phyloP scores from a whole-genome alignment of 441 rosid genomes.

The Lepidium campestre region DNA sequence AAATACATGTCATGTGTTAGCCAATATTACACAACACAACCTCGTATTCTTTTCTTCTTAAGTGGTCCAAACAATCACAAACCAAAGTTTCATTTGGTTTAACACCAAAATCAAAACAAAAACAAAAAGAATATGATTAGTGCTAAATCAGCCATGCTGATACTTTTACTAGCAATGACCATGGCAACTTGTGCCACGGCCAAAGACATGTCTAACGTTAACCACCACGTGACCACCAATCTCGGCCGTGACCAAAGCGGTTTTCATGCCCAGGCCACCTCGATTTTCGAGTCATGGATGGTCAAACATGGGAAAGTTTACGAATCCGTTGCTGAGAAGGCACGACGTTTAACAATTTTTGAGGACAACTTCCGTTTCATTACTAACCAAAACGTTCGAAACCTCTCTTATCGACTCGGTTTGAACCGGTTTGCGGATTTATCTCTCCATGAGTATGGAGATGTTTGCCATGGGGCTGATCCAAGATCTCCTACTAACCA shows the following conservation, averaged over 20 bases:
- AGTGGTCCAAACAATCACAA: too few species aligned
- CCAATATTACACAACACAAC: neutral
- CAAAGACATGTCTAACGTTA: constrained; percentile 32
- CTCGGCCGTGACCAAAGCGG: neutral
- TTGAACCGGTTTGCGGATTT: constrained; percentile 40
- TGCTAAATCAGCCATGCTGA: neutral
- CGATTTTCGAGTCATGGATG: constrained; percentile 35
- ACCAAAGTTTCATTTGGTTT: too few species aligned
- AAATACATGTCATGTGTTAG: neutral
- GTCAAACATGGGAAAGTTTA: constrained; percentile 34
- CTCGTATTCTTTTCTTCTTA: neutral
- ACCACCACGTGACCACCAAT: neutral
- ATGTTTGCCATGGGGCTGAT: constrained; percentile 31
- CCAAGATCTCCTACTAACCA: constrained; percentile 21
- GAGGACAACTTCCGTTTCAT: constrained; percentile 37
- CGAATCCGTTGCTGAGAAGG: constrained; percentile 37
- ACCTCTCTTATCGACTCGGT: constrained; percentile 29
- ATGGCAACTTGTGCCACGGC: constrained; percentile 21
- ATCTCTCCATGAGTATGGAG: constrained; percentile 34
- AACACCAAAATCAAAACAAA: too few species aligned
- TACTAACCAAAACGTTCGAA: constrained; percentile 25
- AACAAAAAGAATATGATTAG: neutral
- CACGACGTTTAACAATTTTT: constrained; percentile 31
- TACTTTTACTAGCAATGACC: constrained; percentile 14
- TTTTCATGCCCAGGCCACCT: constrained; percentile 13